Conservation (phyloP, 164 flowering plant genomes). For the Magnolia changhungtana region DNA sequence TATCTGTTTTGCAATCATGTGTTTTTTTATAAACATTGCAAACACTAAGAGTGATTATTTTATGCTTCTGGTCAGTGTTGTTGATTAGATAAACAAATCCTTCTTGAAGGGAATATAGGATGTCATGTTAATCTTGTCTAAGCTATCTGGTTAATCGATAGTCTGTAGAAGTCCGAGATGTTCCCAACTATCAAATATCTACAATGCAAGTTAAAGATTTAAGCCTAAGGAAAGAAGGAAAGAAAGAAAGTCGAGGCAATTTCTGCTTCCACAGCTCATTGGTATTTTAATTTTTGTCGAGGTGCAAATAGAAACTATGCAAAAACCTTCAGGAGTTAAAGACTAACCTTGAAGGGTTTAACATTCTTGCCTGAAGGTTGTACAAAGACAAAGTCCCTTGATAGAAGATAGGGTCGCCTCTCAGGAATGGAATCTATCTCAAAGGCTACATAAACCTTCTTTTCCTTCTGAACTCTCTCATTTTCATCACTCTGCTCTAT, state of each 20-base stretch:
- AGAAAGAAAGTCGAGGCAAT: not conserved
- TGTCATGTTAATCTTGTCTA: too few species aligned
- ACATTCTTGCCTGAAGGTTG: conserved; percentile 17
- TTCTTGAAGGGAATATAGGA: too few species aligned
- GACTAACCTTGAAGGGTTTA: conserved; percentile 30
- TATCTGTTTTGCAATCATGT: too few species aligned
- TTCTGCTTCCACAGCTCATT: not conserved
- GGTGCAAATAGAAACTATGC: not conserved
- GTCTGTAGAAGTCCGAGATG: too few species aligned
- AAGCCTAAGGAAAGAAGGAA: not conserved
- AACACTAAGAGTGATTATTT: too few species aligned
- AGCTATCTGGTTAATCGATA: too few species aligned
- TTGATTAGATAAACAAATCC: too few species aligned
- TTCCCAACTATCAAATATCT: not conserved
- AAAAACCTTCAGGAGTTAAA: not conserved
- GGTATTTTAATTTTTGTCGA: not conserved
- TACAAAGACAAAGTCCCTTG: conserved; percentile 39
- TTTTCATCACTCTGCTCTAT: not conserved
- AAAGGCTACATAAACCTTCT: conserved; percentile 29
- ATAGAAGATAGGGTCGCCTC: conserved; percentile 41
- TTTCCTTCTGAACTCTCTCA: conserved; percentile 9
- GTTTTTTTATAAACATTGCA: too few species aligned
- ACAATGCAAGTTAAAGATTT: not conserved
- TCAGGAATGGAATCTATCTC: conserved; percentile 30
- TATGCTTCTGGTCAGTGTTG: too few species aligned